A percentile compares a stretch with the other conserved stretches of the same genome.
phyloP scores from a whole-genome alignment of 257 asterid genomes.

The Lycium ferocissimum region DNA sequence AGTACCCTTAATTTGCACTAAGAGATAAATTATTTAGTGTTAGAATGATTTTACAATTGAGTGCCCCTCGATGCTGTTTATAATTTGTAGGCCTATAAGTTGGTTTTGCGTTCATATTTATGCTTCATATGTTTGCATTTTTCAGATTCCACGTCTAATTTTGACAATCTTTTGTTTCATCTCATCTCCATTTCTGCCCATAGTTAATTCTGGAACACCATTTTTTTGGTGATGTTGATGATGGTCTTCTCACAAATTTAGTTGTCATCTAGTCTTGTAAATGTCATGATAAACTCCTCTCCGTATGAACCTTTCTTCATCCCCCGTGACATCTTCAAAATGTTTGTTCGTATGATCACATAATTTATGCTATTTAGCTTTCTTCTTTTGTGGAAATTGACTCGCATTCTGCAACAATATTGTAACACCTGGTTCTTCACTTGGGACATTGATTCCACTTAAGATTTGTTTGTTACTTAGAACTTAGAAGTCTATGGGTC shows the following conservation, averaged over 20 bases:
- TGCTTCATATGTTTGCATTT: neutral
- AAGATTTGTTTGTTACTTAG: neutral
- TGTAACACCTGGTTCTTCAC: neutral
- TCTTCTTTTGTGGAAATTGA: neutral
- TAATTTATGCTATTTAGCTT: neutral
- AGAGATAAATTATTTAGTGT: too few species aligned
- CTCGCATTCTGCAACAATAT: neutral
- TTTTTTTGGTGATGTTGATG: neutral
- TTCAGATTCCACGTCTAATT: neutral
- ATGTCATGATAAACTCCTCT: neutral
- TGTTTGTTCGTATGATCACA: neutral
- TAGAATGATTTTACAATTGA: neutral
- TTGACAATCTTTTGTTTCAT: conserved; percentile 7
- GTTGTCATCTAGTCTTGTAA: neutral
- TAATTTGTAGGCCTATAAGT: neutral
- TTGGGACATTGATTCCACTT: neutral
- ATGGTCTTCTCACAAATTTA: neutral
- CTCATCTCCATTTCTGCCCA: neutral
- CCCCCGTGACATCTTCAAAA: neutral
- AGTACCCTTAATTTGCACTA: too few species aligned
- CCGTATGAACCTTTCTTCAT: neutral
- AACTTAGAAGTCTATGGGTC: conserved; percentile 12
- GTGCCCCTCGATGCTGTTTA: neutral
- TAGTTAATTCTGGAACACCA: neutral
- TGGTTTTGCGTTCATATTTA: neutral